Conservation (phyloP, 495 filamentous ascomycete species). For the Elaphomyces granulatus region DNA sequence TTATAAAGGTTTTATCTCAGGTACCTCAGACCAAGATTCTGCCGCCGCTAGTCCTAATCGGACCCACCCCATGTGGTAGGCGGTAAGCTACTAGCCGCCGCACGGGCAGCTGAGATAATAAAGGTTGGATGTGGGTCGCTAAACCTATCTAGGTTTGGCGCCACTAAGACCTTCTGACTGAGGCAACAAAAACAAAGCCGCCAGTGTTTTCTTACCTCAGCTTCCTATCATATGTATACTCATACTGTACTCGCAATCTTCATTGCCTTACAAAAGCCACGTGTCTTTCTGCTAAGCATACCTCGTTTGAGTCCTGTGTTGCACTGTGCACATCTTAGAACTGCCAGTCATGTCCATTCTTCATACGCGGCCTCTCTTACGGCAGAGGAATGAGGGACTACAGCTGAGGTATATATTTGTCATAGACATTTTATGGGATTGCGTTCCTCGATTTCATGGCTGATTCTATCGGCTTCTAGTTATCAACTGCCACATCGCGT, state of each 20-base stretch:
- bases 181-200: too few relatives aligned
- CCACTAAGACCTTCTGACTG: too few relatives aligned
- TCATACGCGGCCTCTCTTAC: conserved; percentile 21
- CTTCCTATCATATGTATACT: neutral
- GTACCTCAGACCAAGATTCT: too few relatives aligned
- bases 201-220: neutral
- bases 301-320: neutral
- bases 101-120: too few relatives aligned
- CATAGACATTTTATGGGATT: conserved; percentile 2
- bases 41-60: too few relatives aligned
- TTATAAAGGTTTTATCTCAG: too few relatives aligned
- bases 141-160: too few relatives aligned
- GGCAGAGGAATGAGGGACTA: conserved; percentile 30
- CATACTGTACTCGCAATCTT: neutral
- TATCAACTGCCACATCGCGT: conserved; percentile 65
- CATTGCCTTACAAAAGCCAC: neutral
- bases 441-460: neutral
- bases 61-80: too few relatives aligned
- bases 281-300: neutral
- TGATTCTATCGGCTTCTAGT: conserved; percentile 12
- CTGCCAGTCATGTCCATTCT: conserved; percentile 2
- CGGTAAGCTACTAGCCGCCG: too few relatives aligned
- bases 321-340: neutral
- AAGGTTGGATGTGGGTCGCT: too few relatives aligned
- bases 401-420: conserved; percentile 34